Conservation (phyloP, 306 rosid species). For the Hylodesmum podocarpum region DNA sequence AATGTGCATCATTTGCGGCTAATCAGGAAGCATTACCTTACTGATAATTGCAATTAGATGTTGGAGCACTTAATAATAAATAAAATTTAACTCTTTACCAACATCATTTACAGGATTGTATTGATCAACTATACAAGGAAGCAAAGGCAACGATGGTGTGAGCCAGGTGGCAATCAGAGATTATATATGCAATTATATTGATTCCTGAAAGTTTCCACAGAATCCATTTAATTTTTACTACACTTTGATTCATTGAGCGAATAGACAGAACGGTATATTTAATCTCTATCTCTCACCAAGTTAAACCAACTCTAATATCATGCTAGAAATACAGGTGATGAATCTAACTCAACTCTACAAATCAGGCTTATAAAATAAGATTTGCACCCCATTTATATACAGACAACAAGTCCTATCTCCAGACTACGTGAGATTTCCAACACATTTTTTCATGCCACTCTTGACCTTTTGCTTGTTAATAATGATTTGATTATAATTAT, state of each 20-base stretch:
- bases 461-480: neutral
- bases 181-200: neutral
- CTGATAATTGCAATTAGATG: neutral
- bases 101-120: conserved; percentile 48
- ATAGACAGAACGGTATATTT: neutral
- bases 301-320: too few species aligned
- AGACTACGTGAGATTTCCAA: too few species aligned
- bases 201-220: conserved; percentile 13
- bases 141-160: conserved; percentile 46
- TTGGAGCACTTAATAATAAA: neutral
- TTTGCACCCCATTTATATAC: too few species aligned
- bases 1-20: neutral
- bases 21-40: neutral
- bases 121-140: conserved; percentile 64
- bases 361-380: too few species aligned
- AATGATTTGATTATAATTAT: neutral
- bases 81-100: neutral
- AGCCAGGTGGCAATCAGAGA: conserved; percentile 3
- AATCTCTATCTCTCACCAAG: too few species aligned
- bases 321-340: too few species aligned
- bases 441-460: conserved; percentile 6
- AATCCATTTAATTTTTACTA: neutral
- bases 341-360: too few species aligned
- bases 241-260: conserved; percentile 15
- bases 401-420: too few species aligned